These are phyloP conservation scores for Meredithiella fracta DNA, from an alignment of 2,329 filamentous ascomycete species.

Conservation along the genomic window DNA sequence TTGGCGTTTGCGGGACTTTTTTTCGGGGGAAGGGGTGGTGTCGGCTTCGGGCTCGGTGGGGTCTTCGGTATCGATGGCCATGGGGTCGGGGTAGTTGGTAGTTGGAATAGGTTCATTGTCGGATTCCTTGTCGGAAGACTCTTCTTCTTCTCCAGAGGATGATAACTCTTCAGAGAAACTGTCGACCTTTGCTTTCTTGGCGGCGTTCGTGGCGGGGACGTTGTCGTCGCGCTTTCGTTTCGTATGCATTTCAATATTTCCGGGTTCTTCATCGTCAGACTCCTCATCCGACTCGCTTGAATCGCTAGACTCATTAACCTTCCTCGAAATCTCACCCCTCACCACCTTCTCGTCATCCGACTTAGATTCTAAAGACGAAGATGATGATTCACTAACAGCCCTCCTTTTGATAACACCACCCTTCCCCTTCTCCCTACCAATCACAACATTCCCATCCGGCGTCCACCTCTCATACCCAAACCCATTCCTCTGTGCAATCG, in stretches of 20 bases:
- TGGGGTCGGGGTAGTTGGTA: constrained; percentile 1
- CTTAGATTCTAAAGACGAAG: not conserved
- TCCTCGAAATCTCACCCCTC: no score
- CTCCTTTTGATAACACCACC: not conserved
- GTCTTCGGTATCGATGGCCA: constrained; percentile 4
- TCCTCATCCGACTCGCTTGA: not conserved
- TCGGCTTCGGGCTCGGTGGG: not conserved
- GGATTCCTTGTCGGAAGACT: not conserved
- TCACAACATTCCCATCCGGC: constrained; percentile 1
- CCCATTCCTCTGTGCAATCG: constrained; percentile 9
- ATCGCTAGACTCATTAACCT: no score
- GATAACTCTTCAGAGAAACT: not conserved
- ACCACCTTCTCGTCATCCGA: no score
- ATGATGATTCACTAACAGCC: not conserved
- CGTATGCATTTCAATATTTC: constrained; percentile 8
- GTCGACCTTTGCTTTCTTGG: constrained; percentile 16
- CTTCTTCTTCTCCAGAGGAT: no score
- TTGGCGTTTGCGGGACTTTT: constrained; percentile 1
- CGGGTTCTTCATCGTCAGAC: not conserved
- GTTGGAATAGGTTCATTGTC: not conserved
- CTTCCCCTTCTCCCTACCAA: not conserved
- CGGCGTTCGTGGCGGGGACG: not conserved
- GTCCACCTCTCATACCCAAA: constrained; percentile 14
- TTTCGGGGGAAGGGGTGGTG: not conserved
- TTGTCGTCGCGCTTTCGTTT: constrained; percentile 13